These are phyloP conservation scores for Colletotrichum plurivorum DNA, from an alignment of 2,329 filamentous ascomycete genomes.

Conservation along the genomic window DNA sequence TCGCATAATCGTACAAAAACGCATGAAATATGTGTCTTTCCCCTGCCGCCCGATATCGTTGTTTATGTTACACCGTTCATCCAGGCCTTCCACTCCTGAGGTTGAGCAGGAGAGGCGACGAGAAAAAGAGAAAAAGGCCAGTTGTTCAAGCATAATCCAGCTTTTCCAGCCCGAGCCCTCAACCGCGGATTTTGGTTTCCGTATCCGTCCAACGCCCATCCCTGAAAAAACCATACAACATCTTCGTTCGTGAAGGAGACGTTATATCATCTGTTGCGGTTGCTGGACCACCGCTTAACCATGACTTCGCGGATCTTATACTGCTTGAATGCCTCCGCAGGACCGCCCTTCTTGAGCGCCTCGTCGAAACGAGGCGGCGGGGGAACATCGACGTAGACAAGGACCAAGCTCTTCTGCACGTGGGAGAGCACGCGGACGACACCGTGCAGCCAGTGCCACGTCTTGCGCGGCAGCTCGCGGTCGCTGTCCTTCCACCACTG, in stretches of 20 bases:
- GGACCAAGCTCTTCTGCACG: conserved; percentile 89
- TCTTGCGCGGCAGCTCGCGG: conserved; percentile 62
- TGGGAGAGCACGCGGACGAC: conserved; percentile 91
- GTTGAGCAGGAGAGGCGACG: background rate
- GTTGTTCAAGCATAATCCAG: background rate
- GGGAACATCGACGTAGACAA: conserved; percentile 94
- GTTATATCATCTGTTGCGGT: conserved; percentile 71
- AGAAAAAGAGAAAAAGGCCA: no score
- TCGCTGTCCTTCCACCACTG: conserved; percentile 77
- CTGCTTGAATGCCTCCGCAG: conserved; percentile 73
- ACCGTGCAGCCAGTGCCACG: conserved; percentile 90
- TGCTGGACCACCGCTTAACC: conserved; percentile 86
- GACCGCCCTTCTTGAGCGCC: conserved; percentile 62
- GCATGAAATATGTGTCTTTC: no score
- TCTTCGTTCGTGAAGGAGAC: background rate
- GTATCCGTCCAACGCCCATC: conserved; percentile 15
- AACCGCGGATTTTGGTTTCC: background rate
- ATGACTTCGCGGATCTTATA: conserved; percentile 87
- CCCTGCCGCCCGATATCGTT: no score
- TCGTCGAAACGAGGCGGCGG: conserved; percentile 68
- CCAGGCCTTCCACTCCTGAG: background rate
- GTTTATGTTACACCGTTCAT: conserved; percentile 10
- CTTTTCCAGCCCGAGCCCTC: background rate
- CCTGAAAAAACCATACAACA: background rate
- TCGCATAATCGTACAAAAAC: conserved; percentile 33